Conservation (phyloP, 208 protist species). For the Wallacemonas sp. region DNA sequence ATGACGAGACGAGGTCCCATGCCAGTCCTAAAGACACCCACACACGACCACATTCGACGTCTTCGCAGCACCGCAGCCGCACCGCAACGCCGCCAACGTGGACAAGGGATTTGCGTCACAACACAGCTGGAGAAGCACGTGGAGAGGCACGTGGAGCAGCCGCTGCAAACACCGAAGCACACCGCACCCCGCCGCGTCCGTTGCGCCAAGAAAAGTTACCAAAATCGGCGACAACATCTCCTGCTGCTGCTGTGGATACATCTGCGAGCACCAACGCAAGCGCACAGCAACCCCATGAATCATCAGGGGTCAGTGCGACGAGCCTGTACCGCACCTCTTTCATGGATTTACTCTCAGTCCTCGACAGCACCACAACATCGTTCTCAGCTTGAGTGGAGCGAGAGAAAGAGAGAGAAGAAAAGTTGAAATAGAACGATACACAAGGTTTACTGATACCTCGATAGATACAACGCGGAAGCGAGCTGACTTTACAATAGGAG, state of each 20-base stretch:
- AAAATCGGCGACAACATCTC: neutral
- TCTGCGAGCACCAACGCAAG: neutral
- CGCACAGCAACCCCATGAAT: neutral
- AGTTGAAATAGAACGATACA: neutral
- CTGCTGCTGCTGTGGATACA: neutral
- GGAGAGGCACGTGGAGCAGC: no score
- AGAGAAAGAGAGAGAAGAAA: neutral
- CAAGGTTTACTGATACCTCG: no score
- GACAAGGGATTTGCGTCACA: no score
- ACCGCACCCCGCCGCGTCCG: neutral
- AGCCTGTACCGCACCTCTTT: slow-evolving; percentile 16
- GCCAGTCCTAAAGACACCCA: no score
- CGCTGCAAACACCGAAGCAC: neutral
- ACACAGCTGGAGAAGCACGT: no score
- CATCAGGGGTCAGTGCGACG: slow-evolving; percentile 13
- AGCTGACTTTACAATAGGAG: no score
- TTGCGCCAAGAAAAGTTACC: no score
- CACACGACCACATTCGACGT: no score
- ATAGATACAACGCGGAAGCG: no score
- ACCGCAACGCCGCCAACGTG: neutral
- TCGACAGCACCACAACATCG: slow-evolving; percentile 20
- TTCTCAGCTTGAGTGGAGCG: neutral
- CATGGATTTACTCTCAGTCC: slow-evolving; percentile 17
- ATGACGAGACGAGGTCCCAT: no score
- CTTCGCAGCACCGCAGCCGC: neutral